Base-by-base conservation (phyloP, 345 rosid genomes). In the Populus ilicifolia region DNA sequence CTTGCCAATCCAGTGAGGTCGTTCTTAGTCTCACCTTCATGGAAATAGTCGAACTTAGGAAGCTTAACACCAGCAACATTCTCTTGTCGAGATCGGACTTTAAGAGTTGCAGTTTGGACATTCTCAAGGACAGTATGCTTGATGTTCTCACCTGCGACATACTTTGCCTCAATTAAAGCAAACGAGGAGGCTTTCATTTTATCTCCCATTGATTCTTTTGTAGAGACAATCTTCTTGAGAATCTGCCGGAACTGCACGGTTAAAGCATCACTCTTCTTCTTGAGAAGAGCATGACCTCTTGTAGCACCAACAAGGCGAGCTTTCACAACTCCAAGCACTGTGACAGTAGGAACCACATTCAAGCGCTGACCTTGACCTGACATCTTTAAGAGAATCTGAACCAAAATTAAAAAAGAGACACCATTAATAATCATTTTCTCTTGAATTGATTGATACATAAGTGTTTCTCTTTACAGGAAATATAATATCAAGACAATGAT, bases 221-320 rank as follows among this genome's bases (percentile, higher is more conserved):
- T 89, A 0, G 90, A 80, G 64, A 94, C 97, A 13, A 90, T 94
- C 70, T 89, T 90, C 87, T 94, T 91, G 14, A 92, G 93, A 77
- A 92, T 90, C 68, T 87, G 92, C 7, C 98, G 91, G 64, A 94
- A 94, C 79, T 94, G 97, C 76, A 90, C 97, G 6, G 94, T 94
- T 69, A 93, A 78, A 76, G 98, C 98, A 87, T 94, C 98, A 77
- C 98, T 92, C 94, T 94, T 94, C 87, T 94, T 93, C 89, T 92
- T 94, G 70, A 93, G 97, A 36, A 94, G 93, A 73, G 97, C 97
- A 86, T 91, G 97, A 30, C 98, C 97, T 86, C 97, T 90, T 16
- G 97, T 94, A 21, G 98, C 98, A 48, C 98, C 98, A 43, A 92
- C 78, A 50, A 92, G 94, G 71, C 98, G 90, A 14, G 92, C 91